phyloP scores from a whole-genome alignment of 2,329 filamentous ascomycete species.

The Calcarisporium arbuscula region DNA sequence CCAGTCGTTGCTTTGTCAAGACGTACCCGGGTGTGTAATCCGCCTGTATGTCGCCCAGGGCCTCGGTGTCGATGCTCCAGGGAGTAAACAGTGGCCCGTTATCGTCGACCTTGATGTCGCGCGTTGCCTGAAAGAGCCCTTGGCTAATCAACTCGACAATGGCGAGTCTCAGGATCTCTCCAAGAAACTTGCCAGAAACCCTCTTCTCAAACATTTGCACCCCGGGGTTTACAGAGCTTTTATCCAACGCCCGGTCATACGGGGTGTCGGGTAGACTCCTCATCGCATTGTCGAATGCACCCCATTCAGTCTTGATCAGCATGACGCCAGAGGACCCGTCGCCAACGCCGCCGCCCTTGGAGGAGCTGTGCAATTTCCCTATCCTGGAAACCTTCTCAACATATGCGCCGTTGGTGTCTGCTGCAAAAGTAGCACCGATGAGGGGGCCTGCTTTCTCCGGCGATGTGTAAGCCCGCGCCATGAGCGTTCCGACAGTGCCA shows the following conservation, averaged over 20 bases:
- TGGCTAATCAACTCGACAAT: slow-evolving; percentile 68
- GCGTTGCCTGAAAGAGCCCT: no score
- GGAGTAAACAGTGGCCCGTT: slow-evolving; percentile 66
- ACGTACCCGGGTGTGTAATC: slow-evolving; percentile 69
- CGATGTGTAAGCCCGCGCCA: slow-evolving; percentile 94
- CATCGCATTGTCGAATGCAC: slow-evolving; percentile 92
- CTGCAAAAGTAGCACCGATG: slow-evolving; percentile 95
- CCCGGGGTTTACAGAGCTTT: slow-evolving; percentile 79
- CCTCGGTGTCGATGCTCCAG: slow-evolving; percentile 87
- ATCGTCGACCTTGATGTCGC: no score
- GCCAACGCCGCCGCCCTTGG: slow-evolving; percentile 59
- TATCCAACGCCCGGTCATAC: slow-evolving; percentile 76
- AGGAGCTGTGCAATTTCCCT: no score
- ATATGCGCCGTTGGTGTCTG: slow-evolving; percentile 95
- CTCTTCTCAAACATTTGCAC: slow-evolving; percentile 99
- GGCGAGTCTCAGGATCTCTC: slow-evolving; percentile 80
- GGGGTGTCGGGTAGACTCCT: slow-evolving; percentile 79
- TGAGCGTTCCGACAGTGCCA: slow-evolving; percentile 93
- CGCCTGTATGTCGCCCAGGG: slow-evolving; percentile 80
- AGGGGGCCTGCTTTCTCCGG: slow-evolving; percentile 80
- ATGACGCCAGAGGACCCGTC: slow-evolving; percentile 82
- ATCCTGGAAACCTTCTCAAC: slow-evolving; percentile 85
- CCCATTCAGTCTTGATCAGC: slow-evolving; percentile 98
- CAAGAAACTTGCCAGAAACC: slow-evolving; percentile 95
- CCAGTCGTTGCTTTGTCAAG: slow-evolving; percentile 69